Evolutionary conservation across 257 asterid genomes (phyloP).

Genomic region (Henckelia pumila): DNA sequence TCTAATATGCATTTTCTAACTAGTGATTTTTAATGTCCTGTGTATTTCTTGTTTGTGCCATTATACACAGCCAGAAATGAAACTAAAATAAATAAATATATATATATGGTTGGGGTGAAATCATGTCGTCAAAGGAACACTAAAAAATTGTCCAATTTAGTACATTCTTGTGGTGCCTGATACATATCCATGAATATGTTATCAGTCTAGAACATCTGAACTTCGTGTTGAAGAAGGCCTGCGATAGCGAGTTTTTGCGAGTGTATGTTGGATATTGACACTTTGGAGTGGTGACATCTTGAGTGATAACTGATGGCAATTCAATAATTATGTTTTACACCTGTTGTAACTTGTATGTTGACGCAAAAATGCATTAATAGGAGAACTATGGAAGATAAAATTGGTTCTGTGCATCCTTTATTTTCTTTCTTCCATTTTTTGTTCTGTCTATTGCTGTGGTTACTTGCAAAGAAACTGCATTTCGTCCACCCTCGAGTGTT

Average conservation of each 20-base stretch:
- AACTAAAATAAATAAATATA: too few species aligned
- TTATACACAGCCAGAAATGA: not conserved
- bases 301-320: not conserved
- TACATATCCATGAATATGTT: not conserved
- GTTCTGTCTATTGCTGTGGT: not conserved
- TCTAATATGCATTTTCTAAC: not conserved
- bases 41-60: not conserved
- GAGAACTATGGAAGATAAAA: not conserved
- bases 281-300: not conserved
- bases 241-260: not conserved
- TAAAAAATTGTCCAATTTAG: constrained; percentile 1
- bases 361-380: not conserved
- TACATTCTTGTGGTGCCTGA: constrained; percentile 3
- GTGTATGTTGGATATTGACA: not conserved
- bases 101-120: too few species aligned
- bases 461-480: not conserved
- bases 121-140: not conserved
- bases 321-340: not conserved
- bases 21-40: not conserved
- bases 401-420: too few species aligned
- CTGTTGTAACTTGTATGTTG: not conserved
- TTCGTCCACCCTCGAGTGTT: constrained; percentile 1
- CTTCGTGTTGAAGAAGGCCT: not conserved
- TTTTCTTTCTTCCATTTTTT: not conserved
- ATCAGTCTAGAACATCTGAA: not conserved